A percentile compares a stretch with the other conserved stretches of the same genome.
These are phyloP conservation scores for Kingdonia uniflora DNA, from an alignment of 164 flowering plant genomes.

Conservation along the genomic window DNA sequence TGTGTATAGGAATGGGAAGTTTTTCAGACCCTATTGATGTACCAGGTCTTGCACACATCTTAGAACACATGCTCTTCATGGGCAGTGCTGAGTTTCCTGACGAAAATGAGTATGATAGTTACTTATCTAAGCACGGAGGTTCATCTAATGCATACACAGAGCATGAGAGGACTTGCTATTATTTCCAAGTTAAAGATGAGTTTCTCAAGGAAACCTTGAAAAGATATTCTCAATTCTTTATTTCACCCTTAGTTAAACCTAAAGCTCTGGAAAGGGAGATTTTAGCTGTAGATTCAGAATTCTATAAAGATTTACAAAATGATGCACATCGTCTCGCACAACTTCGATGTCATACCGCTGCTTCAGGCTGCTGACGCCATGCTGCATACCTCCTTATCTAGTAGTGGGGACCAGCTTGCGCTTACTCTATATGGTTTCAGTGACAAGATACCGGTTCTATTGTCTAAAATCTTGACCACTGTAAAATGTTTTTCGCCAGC, in stretches of 20 bases:
- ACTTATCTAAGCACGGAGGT: conserved; percentile 96
- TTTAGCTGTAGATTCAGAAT: conserved; percentile 96
- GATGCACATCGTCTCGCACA: conserved; percentile 97
- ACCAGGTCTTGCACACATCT: conserved; percentile 95
- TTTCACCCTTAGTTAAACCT: conserved; percentile 79
- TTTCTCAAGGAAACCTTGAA: conserved; percentile 76
- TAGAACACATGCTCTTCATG: conserved; percentile 99
- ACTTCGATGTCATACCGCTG: conserved; percentile 85
- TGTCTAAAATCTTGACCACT: conserved; percentile 45
- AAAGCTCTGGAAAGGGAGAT: conserved; percentile 98
- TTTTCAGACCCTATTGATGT: conserved; percentile 83
- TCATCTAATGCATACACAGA: conserved; percentile 96
- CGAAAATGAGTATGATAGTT: conserved; percentile 99
- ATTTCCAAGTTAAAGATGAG: conserved; percentile 89
- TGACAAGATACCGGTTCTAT: conserved; percentile 68
- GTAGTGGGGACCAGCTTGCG: conserved; percentile 66
- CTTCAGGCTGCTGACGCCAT: conserved; percentile 71
- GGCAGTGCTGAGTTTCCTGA: conserved; percentile 91
- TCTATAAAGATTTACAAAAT: conserved; percentile 84
- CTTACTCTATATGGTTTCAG: conserved; percentile 86
- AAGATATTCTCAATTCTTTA: conserved; percentile 92
- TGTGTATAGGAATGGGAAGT: conserved; percentile 97
- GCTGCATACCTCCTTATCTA: conserved; percentile 72
- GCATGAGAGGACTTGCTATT: conserved; percentile 86
- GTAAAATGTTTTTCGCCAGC: conserved; percentile 58